phyloP scores from a whole-genome alignment of 805 yeast genomes.

The Ogataea pini region DNA sequence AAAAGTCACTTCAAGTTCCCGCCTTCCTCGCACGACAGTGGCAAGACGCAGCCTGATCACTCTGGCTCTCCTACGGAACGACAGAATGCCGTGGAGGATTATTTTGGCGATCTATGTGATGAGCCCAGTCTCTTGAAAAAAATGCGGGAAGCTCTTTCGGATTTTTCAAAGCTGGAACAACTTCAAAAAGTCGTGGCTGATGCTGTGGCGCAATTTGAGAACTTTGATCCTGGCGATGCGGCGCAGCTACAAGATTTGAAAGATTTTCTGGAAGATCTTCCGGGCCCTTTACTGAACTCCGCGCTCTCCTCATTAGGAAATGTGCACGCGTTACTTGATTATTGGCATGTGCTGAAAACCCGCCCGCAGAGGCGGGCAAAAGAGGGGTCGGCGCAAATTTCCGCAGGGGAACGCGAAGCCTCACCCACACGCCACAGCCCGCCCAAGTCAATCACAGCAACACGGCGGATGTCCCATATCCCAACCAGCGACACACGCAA shows the following conservation, averaged over 20 bases:
- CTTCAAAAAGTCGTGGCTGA: neutral
- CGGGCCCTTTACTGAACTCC: neutral
- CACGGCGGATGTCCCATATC: slow-evolving; percentile 3
- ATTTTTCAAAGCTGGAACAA: neutral
- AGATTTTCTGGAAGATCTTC: neutral
- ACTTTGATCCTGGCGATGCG: neutral
- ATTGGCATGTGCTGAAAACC: slow-evolving; percentile 7
- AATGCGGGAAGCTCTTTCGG: neutral
- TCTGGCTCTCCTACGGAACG: neutral
- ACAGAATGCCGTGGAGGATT: neutral
- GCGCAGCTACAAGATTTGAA: neutral
- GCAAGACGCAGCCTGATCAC: neutral
- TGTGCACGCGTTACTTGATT: slow-evolving; percentile 5
- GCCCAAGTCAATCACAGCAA: neutral
- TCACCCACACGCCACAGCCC: neutral
- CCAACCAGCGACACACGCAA: neutral
- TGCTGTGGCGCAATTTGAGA: neutral
- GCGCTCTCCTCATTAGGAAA: slow-evolving; percentile 3
- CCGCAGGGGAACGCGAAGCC: neutral
- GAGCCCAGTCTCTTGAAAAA: slow-evolving; percentile 2
- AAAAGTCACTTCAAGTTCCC: slow-evolving; percentile 8
- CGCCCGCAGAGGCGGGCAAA: neutral
- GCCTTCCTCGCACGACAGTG: slow-evolving; percentile 1
- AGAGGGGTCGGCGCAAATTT: neutral
- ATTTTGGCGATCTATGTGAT: slow-evolving; percentile 5